phyloP scores from a whole-genome alignment of 768 basidiomycete genomes.

The Cantharellus cinnabarinus region DNA sequence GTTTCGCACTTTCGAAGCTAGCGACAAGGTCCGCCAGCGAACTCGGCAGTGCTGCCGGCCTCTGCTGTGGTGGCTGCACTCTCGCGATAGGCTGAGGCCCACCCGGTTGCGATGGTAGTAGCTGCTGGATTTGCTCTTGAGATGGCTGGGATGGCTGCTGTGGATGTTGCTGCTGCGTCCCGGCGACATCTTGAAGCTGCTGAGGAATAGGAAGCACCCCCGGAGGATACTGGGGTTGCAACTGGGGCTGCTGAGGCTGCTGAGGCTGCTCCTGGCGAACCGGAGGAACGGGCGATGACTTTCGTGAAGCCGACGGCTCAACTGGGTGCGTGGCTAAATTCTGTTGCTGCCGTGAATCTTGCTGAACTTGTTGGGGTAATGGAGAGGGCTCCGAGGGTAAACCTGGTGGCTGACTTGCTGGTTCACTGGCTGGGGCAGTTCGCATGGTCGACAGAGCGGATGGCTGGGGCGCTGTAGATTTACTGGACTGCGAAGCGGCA shows the following conservation, averaged over 20 bases:
- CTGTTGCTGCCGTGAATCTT: conserved; percentile 11
- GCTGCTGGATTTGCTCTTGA: conserved; percentile 28
- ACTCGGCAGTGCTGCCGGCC: conserved; percentile 29
- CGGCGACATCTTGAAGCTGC: no score
- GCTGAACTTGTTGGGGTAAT: conserved; percentile 29
- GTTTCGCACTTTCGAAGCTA: conserved; percentile 90
- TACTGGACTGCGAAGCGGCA: no score
- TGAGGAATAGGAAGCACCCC: no score
- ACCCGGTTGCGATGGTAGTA: background rate
- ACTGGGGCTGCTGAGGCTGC: conserved; percentile 6
- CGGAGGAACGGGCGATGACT: background rate
- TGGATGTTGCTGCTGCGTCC: conserved; percentile 1
- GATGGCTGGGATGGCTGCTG: conserved; percentile 7
- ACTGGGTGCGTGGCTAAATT: background rate
- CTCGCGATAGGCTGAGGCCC: conserved; percentile 2
- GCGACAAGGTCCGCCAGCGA: conserved; percentile 81
- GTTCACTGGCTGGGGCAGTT: no score
- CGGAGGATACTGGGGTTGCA: no score
- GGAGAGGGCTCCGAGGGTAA: conserved; percentile 21
- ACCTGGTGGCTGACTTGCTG: no score
- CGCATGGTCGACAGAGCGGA: no score
- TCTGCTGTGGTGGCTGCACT: conserved; percentile 1
- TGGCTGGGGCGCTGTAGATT: no score
- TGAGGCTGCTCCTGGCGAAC: background rate
- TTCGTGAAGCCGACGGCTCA: background rate